Conservation (phyloP, 129 eudicot species). For the Lonicera japonica region DNA sequence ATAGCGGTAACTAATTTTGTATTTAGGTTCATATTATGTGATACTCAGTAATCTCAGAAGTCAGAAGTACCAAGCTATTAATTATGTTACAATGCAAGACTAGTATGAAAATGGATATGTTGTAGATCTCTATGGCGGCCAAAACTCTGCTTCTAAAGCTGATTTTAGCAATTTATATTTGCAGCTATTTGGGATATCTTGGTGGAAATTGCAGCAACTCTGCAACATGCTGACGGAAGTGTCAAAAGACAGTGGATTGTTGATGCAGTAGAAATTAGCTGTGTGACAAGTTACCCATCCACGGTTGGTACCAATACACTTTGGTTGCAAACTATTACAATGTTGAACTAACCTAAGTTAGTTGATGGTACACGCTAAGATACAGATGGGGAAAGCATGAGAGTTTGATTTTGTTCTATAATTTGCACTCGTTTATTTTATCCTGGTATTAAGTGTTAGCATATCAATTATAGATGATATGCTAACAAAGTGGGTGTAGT, state of each 20-base stretch:
- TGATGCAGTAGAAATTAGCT: conserved; percentile 74
- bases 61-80: background rate
- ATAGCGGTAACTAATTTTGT: background rate
- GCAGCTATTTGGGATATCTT: conserved; percentile 77
- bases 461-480: too few relatives aligned
- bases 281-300: conserved; percentile 66
- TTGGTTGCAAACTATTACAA: background rate
- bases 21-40: background rate
- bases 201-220: conserved; percentile 57
- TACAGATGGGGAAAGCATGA: too few relatives aligned
- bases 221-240: conserved; percentile 63
- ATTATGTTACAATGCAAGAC: background rate
- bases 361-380: too few relatives aligned
- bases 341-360: background rate
- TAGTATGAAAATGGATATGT: background rate
- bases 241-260: conserved; percentile 78
- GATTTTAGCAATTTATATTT: conserved; percentile 8
- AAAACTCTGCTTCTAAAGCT: background rate
- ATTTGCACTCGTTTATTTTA: too few relatives aligned
- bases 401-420: too few relatives aligned
- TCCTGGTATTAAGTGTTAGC: too few relatives aligned
- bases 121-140: background rate
- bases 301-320: conserved; percentile 44
- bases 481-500: background rate
- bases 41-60: background rate